phyloP scores from a whole-genome alignment of 768 basidiomycete species.

The Hygrophorus russula region DNA sequence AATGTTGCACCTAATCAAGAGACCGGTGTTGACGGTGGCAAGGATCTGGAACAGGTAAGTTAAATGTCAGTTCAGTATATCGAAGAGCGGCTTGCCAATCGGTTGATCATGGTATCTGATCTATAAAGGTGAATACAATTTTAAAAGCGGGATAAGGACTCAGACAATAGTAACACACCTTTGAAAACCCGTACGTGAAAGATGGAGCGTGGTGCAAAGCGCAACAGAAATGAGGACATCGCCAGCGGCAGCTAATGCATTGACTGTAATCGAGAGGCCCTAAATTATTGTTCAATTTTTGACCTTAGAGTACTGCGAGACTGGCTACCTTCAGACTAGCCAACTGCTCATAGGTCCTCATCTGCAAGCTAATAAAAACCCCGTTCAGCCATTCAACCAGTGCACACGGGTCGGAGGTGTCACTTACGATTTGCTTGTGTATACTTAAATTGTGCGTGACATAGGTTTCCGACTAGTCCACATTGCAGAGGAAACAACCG shows the following conservation, averaged over 20 bases:
- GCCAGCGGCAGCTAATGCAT: slow-evolving; percentile 33
- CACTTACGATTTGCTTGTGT: slow-evolving; percentile 2
- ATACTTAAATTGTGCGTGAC: neutral
- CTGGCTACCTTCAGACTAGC: slow-evolving; percentile 21
- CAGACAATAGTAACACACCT: slow-evolving; percentile 16
- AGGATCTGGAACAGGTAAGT: slow-evolving; percentile 29
- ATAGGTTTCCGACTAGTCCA: neutral
- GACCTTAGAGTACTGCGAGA: neutral
- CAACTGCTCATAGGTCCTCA: slow-evolving; percentile 26
- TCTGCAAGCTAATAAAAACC: slow-evolving; percentile 22
- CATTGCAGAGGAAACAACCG: neutral
- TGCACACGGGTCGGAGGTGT: neutral
- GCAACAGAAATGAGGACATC: slow-evolving; percentile 39
- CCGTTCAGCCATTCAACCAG: neutral
- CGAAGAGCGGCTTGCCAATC: slow-evolving; percentile 21
- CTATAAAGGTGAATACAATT: slow-evolving; percentile 12
- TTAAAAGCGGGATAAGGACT: neutral
- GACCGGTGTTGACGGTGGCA: slow-evolving; percentile 43
- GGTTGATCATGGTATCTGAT: slow-evolving; percentile 41
- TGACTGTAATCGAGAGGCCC: slow-evolving; percentile 40
- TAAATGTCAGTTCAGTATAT: neutral
- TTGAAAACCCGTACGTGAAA: slow-evolving; percentile 39
- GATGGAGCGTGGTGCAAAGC: slow-evolving; percentile 35
- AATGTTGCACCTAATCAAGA: slow-evolving; percentile 22
- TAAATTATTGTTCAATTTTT: slow-evolving; percentile 11